phyloP scores from a whole-genome alignment of 345 rosid species.

The Conringia planisiliqua region DNA sequence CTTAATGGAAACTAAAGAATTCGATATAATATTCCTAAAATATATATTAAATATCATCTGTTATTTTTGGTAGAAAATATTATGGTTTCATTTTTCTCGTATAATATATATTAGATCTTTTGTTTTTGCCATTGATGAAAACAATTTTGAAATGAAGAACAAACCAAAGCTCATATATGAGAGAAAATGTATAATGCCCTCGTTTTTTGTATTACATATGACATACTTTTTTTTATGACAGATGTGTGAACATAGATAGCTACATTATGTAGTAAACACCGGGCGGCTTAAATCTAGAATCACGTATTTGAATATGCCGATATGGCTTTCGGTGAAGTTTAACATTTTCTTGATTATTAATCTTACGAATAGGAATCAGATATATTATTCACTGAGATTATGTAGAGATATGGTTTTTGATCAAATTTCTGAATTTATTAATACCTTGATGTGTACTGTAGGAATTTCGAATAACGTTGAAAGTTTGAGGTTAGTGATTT shows the following conservation, averaged over 20 bases:
- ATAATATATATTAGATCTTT: not conserved
- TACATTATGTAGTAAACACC: not conserved
- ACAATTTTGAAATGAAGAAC: not conserved
- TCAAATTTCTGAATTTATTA: constrained; percentile 10
- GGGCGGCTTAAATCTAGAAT: not conserved
- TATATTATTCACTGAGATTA: constrained; percentile 2
- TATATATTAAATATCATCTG: not conserved
- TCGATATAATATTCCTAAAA: not conserved
- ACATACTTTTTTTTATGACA: too few species aligned
- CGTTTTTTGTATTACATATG: too few species aligned
- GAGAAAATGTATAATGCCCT: not conserved
- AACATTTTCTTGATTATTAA: constrained; percentile 15
- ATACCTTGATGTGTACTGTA: not conserved
- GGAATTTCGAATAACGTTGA: constrained; percentile 9
- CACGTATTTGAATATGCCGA: constrained; percentile 15
- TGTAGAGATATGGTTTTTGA: constrained; percentile 26
- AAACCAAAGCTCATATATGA: not conserved
- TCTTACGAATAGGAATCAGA: constrained; percentile 13
- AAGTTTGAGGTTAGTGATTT: not conserved
- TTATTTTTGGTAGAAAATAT: not conserved
- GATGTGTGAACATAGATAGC: too few species aligned
- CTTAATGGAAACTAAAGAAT: not conserved
- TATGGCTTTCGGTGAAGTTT: constrained; percentile 4
- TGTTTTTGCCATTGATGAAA: not conserved
- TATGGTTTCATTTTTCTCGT: not conserved